phyloP scores from a whole-genome alignment of 2,329 filamentous ascomycete species.

The Microsporum ferrugineum region DNA sequence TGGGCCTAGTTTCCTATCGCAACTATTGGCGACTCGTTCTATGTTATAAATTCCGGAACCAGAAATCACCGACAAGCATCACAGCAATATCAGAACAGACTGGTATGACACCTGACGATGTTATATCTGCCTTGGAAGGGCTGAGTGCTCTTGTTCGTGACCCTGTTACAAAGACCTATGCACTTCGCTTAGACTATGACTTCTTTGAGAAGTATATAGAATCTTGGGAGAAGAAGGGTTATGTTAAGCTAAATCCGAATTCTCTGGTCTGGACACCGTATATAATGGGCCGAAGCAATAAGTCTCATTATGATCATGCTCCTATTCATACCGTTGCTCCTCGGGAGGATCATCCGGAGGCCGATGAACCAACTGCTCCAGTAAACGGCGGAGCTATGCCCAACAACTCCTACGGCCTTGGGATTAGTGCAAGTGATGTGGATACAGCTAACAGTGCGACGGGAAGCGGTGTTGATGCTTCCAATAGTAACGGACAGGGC shows the following conservation, averaged over 20 bases:
- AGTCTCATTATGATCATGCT: slow-evolving; percentile 70
- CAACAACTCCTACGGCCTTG: slow-evolving; percentile 13
- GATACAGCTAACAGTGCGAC: slow-evolving; percentile 6
- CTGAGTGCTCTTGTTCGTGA: slow-evolving; percentile 82
- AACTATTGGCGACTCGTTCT: slow-evolving; percentile 92
- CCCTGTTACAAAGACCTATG: slow-evolving; percentile 77
- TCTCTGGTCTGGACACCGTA: slow-evolving; percentile 91
- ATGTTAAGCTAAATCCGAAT: slow-evolving; percentile 70
- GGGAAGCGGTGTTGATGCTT: not conserved
- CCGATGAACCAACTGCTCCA: slow-evolving; percentile 17
- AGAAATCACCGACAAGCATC: slow-evolving; percentile 46
- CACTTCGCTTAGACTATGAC: slow-evolving; percentile 70
- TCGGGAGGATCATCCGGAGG: slow-evolving; percentile 57
- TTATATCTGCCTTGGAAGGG: slow-evolving; percentile 85
- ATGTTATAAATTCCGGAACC: slow-evolving; percentile 67
- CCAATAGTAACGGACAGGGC: slow-evolving; percentile 3
- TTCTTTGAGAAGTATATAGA: slow-evolving; percentile 81
- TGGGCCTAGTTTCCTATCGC: slow-evolving; percentile 92
- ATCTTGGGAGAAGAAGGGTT: slow-evolving; percentile 80
- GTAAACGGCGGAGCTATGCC: slow-evolving; percentile 9
- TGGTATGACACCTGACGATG: slow-evolving; percentile 91
- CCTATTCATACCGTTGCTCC: slow-evolving; percentile 79
- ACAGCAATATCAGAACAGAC: slow-evolving; percentile 62
- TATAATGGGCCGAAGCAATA: slow-evolving; percentile 80
- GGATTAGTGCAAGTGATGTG: slow-evolving; percentile 7